Base-by-base conservation (phyloP, 192 early-diverging fungal species). In the Geranomyces variabilis region DNA sequence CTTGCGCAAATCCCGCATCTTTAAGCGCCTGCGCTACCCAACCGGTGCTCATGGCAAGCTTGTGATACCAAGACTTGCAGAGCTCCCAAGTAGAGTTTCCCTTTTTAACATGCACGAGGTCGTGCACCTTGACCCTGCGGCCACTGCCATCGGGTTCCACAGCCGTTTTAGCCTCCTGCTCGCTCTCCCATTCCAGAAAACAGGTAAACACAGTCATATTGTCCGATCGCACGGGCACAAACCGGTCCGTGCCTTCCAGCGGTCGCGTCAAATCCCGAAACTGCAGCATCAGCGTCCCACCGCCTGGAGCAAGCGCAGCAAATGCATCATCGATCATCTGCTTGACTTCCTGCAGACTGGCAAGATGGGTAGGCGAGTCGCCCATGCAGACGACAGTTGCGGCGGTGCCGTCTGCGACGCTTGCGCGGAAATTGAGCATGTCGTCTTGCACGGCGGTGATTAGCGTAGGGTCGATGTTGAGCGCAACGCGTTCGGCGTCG, bases 351-450 rank as follows among this genome's bases (percentile, higher is more conserved):
- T 64, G 62, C 21, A 80, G 63, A 24, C 63, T 55, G 0, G 70
- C 75, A 10, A 76, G 55, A 53, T 80, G 78, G 13, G 78, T 74
- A 19, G 72, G 62, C 33, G 78, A 60, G 62, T 80, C 78, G 1
- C 78, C 78, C 78, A 80, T 80, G 59, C 78, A 80, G 33, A 80
- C 66, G 17, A 80, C 34, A 33, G 34, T 74, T 21, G 34, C 77
- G 21, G 60, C 67, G n/a, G 67, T 55, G 26, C 59, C 51, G 0
- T 58, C 66, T 4, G 31, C 24, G 9, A 66, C 59, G 10, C 47
- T 19, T n/a, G 28, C 41, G 26, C 58, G 67, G 44, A 76, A 79
- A 21, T 49, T 46, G 10, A 79, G 67, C 49, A 79, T 22, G 56
- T 79, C 78, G 36, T 69, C 77, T 36, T 70, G 36, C 19, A 71